Conservation (phyloP, 345 rosid genomes). For the Carallia brachiata region DNA sequence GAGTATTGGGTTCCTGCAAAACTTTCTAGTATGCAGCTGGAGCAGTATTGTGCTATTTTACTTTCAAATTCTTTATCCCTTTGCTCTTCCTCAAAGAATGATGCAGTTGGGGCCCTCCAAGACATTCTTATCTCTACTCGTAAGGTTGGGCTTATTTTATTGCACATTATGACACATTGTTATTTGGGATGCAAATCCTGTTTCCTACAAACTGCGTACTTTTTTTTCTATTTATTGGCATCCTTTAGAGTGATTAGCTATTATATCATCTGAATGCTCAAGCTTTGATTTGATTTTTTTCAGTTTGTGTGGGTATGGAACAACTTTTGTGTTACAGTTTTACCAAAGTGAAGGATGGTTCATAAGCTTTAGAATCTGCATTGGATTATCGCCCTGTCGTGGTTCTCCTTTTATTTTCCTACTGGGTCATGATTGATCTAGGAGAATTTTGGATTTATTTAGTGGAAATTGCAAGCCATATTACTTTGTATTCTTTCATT, state of each 20-base stretch:
- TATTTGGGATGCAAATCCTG: neutral
- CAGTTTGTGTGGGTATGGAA: neutral
- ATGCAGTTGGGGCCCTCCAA: constrained; percentile 56
- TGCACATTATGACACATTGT: neutral
- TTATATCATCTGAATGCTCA: too few relatives aligned
- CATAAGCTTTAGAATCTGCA: neutral
- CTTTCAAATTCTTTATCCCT: constrained; percentile 54
- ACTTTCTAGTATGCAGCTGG: constrained; percentile 79
- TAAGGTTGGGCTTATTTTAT: constrained; percentile 53
- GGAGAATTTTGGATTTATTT: neutral
- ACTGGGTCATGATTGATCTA: neutral
- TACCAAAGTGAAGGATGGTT: neutral
- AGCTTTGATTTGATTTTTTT: neutral
- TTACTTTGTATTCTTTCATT: neutral
- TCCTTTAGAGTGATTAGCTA: neutral
- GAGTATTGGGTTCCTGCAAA: constrained; percentile 91
- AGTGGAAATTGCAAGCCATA: neutral
- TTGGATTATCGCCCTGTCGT: neutral
- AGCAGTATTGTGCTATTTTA: constrained; percentile 80
- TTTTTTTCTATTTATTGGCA: neutral
- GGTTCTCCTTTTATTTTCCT: neutral
- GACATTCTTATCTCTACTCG: constrained; percentile 53
- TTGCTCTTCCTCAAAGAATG: constrained; percentile 52
- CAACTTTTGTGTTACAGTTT: too few relatives aligned
- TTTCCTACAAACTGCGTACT: too few relatives aligned